A percentile compares a stretch with the other conserved stretches of the same genome.
phyloP scores from a whole-genome alignment of 2,329 filamentous ascomycete species.

The Xylaria sp. region DNA sequence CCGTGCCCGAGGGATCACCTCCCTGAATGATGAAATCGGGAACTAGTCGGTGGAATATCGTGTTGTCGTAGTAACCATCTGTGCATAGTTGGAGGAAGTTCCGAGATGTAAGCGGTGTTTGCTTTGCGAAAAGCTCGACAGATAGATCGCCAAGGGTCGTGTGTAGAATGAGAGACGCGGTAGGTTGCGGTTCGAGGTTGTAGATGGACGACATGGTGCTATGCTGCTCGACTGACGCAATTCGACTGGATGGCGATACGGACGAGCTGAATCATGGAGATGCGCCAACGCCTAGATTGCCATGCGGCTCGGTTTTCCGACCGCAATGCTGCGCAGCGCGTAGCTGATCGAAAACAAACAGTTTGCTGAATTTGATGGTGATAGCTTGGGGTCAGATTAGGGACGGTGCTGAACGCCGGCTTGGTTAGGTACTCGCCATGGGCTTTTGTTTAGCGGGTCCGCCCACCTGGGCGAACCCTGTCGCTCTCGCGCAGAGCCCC shows the following conservation, averaged over 20 bases:
- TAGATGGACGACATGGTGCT: constrained; percentile 82
- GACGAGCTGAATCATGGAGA: background rate
- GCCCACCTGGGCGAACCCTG: background rate
- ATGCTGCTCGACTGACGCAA: background rate
- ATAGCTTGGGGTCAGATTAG: background rate
- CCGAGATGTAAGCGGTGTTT: constrained; percentile 86
- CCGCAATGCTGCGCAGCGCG: background rate
- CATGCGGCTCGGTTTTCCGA: background rate
- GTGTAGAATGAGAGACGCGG: constrained; percentile 87
- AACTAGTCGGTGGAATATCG: constrained; percentile 90
- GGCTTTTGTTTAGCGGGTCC: background rate
- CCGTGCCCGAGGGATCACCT: constrained; percentile 91
- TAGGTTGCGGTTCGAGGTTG: constrained; percentile 93
- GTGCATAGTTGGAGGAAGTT: constrained; percentile 96
- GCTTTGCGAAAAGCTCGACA: constrained; percentile 93
- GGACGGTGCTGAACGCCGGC: background rate
- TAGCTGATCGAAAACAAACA: background rate
- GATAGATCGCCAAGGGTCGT: constrained; percentile 89
- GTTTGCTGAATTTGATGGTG: background rate
- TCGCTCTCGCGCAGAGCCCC: constrained; percentile 19
- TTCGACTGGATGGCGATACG: background rate
- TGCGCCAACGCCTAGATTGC: background rate
- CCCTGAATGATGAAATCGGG: constrained; percentile 94
- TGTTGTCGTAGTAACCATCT: constrained; percentile 93
- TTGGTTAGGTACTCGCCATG: background rate